Conservation (phyloP, 23 red algal species). For the Cyanidiococcus yangmingshanensis region DNA sequence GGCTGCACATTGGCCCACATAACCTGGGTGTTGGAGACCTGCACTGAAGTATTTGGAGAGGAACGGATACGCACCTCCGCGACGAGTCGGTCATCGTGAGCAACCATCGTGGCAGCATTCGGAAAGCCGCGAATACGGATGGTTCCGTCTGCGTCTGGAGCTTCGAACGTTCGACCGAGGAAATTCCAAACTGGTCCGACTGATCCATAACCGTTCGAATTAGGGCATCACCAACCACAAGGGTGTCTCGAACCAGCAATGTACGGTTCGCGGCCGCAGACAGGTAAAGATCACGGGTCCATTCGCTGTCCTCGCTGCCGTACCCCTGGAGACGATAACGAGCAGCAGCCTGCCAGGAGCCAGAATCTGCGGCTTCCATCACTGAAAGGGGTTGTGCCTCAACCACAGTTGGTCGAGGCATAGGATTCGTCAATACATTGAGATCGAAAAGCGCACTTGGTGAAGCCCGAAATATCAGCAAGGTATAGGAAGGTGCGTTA, state of each 20-base stretch:
- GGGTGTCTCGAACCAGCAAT: conserved; percentile 8
- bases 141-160: background rate
- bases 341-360: background rate
- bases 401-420: background rate
- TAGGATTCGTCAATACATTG: conserved; percentile 4
- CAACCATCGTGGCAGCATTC: background rate
- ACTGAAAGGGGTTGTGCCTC: background rate
- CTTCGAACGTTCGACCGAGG: background rate
- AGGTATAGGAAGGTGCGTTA: background rate
- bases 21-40: background rate
- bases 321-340: background rate
- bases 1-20: conserved; percentile 8
- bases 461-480: conserved; percentile 18
- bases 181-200: conserved; percentile 6
- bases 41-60: background rate
- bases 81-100: background rate
- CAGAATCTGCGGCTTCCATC: background rate
- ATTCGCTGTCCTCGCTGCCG: background rate
- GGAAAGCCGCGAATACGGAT: background rate
- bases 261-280: background rate
- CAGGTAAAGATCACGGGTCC: conserved; percentile 9
- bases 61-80: background rate
- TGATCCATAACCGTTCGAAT: background rate
- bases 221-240: background rate
- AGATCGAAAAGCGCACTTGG: background rate